Base-by-base conservation (phyloP, 208 protist genomes). In the Borovskyia barvae region DNA sequence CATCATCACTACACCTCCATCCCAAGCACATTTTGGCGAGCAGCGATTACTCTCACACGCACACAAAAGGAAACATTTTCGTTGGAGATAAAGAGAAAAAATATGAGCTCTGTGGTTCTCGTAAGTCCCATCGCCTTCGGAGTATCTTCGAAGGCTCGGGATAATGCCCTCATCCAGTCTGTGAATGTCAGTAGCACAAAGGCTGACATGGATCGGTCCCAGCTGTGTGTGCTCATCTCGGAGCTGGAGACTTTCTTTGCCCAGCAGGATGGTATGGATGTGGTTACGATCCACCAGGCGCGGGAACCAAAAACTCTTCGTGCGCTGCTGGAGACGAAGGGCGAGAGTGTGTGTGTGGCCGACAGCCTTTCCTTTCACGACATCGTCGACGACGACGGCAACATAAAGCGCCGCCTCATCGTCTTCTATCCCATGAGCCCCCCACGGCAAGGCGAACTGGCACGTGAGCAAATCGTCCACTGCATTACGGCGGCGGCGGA, bases 371-470 rank as follows among this genome's bases (percentile, higher is more conserved):
- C 82, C 30, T 60, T 87, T 17, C 87, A 93, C 74, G 70, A 87
- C 62, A 75, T 87, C 66, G 84, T 81, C 29, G 66, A 85, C 66
- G 52, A 54, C 5, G 43, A 80, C 17, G 77, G 81, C 39, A 54
- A 60, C 24, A 82, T 90, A 30, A 62, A 55, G 33, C 82, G 82
- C 39, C 82, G 82, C 49, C 14, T 90, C 19, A 55, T 82, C 32
- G 63, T 93, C 17, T 69, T 90, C 26, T 90, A 93, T 64, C 86
- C 86, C 7, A 83, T 93, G 77, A 79, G 51, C 30, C 62, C 60
- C 14, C 22, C 26, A 30, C 86, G 80, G 33, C 72, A 70, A 15
- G 73, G 60, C 24, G 86, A 90, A 54, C 56, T 93, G 30, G 71
- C 82, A 2, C 54, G 55, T 25, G 52, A 72, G 36, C 79, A 84